Evolutionary conservation across 1,139 yeast species (phyloP).

Genomic region (Magnusiomyces suaveolens): DNA sequence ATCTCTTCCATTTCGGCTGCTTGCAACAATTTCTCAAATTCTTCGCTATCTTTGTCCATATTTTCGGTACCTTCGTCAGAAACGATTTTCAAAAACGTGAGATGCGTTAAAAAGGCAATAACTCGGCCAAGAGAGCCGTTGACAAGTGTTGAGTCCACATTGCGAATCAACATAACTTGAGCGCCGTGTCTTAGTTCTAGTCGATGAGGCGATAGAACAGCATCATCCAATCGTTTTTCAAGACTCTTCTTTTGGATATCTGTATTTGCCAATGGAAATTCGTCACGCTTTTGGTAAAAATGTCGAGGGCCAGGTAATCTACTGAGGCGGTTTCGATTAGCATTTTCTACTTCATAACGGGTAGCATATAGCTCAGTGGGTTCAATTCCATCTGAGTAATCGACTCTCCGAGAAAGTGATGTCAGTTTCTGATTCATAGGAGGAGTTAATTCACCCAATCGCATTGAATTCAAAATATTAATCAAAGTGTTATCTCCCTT

Average conservation of each 20-base stretch:
- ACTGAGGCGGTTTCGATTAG: constrained; percentile 50
- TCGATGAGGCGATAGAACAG: constrained; percentile 10
- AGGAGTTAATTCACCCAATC: constrained; percentile 52
- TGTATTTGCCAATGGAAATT: not conserved
- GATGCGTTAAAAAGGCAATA: constrained; percentile 58
- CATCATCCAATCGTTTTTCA: not conserved
- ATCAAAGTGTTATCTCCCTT: constrained; percentile 67
- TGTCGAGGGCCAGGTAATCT: constrained; percentile 24
- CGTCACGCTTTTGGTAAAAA: constrained; percentile 5
- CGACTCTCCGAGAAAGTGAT: constrained; percentile 43
- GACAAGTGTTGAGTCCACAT: constrained; percentile 75
- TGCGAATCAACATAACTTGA: constrained; percentile 94
- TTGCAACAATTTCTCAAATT: not conserved
- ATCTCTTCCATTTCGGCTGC: not conserved
- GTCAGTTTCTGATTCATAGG: constrained; percentile 40
- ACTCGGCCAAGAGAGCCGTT: constrained; percentile 90
- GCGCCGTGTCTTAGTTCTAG: constrained; percentile 33
- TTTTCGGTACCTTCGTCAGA: not conserved
- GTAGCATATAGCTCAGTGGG: constrained; percentile 79
- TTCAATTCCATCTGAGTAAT: constrained; percentile 60
- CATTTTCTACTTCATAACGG: constrained; percentile 60
- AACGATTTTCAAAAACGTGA: constrained; percentile 17
- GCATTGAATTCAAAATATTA: constrained; percentile 62
- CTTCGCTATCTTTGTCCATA: not conserved
- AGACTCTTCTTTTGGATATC: not conserved